phyloP scores from a whole-genome alignment of 108 stramenopile genomes.

The Nitzschia inconspicua region DNA sequence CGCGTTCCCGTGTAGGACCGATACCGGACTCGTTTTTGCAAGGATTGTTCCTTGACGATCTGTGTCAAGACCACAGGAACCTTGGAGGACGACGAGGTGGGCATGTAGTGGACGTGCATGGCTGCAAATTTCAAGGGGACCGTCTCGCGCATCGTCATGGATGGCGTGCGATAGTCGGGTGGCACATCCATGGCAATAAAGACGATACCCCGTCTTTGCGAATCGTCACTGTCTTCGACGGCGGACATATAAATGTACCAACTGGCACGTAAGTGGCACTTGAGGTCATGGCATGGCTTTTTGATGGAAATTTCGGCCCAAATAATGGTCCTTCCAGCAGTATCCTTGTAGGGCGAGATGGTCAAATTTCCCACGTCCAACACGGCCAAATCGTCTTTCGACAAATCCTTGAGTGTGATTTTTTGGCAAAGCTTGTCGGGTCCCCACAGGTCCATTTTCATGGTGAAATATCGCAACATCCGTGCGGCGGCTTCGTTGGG shows the following conservation, averaged over 20 bases:
- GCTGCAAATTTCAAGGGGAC: conserved; percentile 5
- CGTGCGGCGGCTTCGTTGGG: conserved; percentile 17
- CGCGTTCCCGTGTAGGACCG: conserved; percentile 11
- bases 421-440: conserved; percentile 10
- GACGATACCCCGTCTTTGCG: background rate
- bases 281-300: too few species aligned
- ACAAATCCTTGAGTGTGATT: conserved; percentile 8
- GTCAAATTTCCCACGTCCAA: background rate
- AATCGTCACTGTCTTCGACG: conserved; percentile 9
- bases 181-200: background rate
- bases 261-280: conserved; percentile 2
- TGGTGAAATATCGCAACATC: conserved; percentile 17
- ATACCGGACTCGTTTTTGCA: conserved; percentile 12
- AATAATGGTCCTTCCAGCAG: conserved; percentile 3
- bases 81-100: too few species aligned
- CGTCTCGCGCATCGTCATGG: background rate
- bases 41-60: background rate
- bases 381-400: conserved; percentile 3
- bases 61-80: conserved; percentile 5
- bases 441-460: conserved; percentile 33
- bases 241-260: conserved; percentile 16
- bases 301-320: too few species aligned
- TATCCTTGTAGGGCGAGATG: conserved; percentile 11
- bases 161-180: background rate
- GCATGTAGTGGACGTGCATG: too few species aligned